Percentiles rank a stretch among this genome's conserved stretches.
phyloP scores from a whole-genome alignment of 371 early-diverging fungal species.

The Fennellomyces sp. region DNA sequence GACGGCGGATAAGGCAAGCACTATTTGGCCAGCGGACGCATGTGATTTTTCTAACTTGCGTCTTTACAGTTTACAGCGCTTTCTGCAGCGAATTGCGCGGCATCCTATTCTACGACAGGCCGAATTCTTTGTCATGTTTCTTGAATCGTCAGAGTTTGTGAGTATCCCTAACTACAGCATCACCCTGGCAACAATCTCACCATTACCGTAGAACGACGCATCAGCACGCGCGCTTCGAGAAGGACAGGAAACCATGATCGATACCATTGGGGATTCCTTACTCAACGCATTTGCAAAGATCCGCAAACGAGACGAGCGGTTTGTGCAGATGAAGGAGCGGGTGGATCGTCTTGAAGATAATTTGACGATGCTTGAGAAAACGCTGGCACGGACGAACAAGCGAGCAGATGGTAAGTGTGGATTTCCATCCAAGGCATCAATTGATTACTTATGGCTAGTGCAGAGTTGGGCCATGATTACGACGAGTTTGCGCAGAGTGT shows the following conservation, averaged over 20 bases:
- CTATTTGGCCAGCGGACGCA: too few species aligned
- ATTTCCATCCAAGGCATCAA: too few species aligned
- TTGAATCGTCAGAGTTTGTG: slow-evolving; percentile 82
- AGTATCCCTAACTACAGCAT: background rate
- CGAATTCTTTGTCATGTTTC: slow-evolving; percentile 74
- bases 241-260: slow-evolving; percentile 76
- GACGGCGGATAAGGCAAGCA: slow-evolving; percentile 58
- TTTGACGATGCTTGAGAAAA: slow-evolving; percentile 75
- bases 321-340: slow-evolving; percentile 79
- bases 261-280: slow-evolving; percentile 86
- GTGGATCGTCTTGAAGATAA: slow-evolving; percentile 86
- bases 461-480: slow-evolving; percentile 79
- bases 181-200: background rate
- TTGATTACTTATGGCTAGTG: too few species aligned
- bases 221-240: slow-evolving; percentile 47
- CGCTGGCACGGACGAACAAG: slow-evolving; percentile 76
- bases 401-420: slow-evolving; percentile 62
- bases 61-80: slow-evolving; percentile 54
- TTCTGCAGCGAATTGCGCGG: slow-evolving; percentile 79
- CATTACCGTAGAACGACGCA: slow-evolving; percentile 65
- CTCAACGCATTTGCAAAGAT: slow-evolving; percentile 92
- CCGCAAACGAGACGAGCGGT: slow-evolving; percentile 84
- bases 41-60: too few species aligned
- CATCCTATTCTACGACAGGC: slow-evolving; percentile 86
- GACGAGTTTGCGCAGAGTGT: slow-evolving; percentile 78